Conservation (phyloP, 1,284 basidiomycete genomes). For the Schizophyllum amplum region DNA sequence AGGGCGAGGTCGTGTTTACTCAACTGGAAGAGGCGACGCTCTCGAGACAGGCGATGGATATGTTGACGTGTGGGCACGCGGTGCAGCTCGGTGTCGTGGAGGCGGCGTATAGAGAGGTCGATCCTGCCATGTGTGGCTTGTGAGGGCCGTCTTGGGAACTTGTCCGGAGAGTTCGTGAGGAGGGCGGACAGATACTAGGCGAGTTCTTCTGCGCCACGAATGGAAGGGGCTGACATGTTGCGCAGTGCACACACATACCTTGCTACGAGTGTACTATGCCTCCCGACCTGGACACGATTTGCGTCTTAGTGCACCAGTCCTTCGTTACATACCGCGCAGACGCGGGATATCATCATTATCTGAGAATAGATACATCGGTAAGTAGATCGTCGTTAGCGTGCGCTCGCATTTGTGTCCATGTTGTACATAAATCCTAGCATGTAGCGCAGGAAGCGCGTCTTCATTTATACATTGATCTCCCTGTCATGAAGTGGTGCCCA, state of each 20-base stretch:
- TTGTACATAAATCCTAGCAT: too few relatives aligned
- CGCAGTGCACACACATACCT: too few relatives aligned
- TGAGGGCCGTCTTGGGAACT: conserved; percentile 10
- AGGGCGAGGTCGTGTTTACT: not conserved
- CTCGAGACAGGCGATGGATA: conserved; percentile 28
- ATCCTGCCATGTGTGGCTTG: conserved; percentile 28
- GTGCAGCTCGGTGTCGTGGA: conserved; percentile 29
- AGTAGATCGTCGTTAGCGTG: too few relatives aligned
- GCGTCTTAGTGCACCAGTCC: not conserved
- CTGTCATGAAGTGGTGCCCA: too few relatives aligned
- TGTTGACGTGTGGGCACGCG: conserved; percentile 31
- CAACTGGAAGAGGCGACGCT: not conserved
- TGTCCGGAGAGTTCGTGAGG: not conserved
- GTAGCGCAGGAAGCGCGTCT: too few relatives aligned
- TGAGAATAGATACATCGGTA: too few relatives aligned
- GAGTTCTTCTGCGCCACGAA: too few relatives aligned
- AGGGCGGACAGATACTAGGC: not conserved
- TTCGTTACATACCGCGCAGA: not conserved
- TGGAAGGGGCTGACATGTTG: too few relatives aligned
- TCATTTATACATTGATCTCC: too few relatives aligned
- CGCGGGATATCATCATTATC: not conserved
- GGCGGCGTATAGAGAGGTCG: conserved; percentile 28
- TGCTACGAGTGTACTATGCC: not conserved
- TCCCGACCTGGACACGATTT: not conserved
- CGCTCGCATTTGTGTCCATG: too few relatives aligned